Evolutionary conservation across 2,329 filamentous ascomycete genomes (phyloP), one percentile per base, ranked within the genome.

Genomic region (Fusarium zealandicum): DNA sequence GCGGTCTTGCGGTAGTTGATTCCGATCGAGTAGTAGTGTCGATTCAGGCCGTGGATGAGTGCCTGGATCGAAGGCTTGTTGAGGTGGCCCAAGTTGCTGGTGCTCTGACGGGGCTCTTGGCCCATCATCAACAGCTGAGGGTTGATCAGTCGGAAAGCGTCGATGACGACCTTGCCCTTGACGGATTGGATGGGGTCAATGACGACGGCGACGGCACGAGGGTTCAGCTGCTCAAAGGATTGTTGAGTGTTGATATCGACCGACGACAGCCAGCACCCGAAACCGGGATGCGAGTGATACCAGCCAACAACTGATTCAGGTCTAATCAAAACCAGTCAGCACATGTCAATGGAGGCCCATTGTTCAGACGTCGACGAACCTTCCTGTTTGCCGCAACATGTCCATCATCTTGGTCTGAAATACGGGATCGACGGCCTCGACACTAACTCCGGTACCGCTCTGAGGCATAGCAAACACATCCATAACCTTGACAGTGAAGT

Each of bases 351-450:
- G 14, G 32, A 41, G 43, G 40, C 25, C 18, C 22, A 22, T 39
- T 9, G 2, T 35, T 6, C n/a, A 4, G 20, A 16, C 3, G 13
- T 54, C 17, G 32, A 60, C 84, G 69, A 80, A 96, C 92, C 95
- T 85, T 78, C 95, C 95, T 53, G 95, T 99, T 82, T 99, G 95
- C 71, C 90, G 85, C 73, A 99, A 81, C 95, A 99, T 98, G 74
- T 99, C 95, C 95, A 99, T 99, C 95, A 99, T 99, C 83, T 97
- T 99, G 70, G 92, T 97, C 80, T 99, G 95, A 76, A 99, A 99
- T 28, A 99, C 95, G 9, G 93, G 92, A 73, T 99, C 95, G 61
- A 99, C 95, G 44, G 95, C 96, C 78, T 99, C 95, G 69, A 99
- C 95, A 76, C 92, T 96, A 67, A 99, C 95, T 66, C 95, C 95